Base-by-base conservation (phyloP, 2,329 filamentous ascomycete genomes). In the Aspergillus sp. region DNA sequence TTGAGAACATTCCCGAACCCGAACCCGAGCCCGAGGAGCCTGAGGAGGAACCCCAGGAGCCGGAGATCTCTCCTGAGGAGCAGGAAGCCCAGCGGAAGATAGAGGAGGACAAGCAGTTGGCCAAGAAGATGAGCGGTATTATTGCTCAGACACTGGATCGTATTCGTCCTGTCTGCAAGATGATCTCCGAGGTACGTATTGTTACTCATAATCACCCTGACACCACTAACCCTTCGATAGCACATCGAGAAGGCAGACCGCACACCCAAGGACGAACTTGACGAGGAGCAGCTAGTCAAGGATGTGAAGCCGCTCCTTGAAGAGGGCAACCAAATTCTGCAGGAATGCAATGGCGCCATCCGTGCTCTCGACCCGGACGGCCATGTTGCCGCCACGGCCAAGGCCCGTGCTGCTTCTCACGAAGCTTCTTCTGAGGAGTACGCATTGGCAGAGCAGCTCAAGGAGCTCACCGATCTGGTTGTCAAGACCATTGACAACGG, bases 351-450 rank as follows among this genome's bases (percentile, higher is more conserved):
- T 72, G 92, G 92, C 55, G 84, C 89, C 7, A 91, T 97, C 69
- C 91, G 92, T 36, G 92, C 90, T 6, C 87, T 97, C 55, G 93
- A 97, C 70, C 92, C 93, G 0, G 92, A 96, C 72, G 92, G 93
- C 36, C 87, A 88, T 65, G 96, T 97, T 74, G 87, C 91, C 50
- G 87, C 89, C 38, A 90, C 93, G 62, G 92, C 93, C 50, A 96
- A 97, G 84, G 87, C 90, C 68, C 91, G 91, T 77, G 82, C 90
- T 25, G 87, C 88, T 38, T 85, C 88, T 3, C 87, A 86, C 63
- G 91, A 95, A 72, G 91, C 91, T 2, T 88, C 88, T 0, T 89
- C 91, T 0, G 91, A 96, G 72, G 92, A 97, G 77, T 89, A 92
- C 70, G 88, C 88, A 62, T 87, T 97, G 15, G 92, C 93, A 4